A percentile compares a stretch with the other conserved stretches of the same genome.
These are phyloP conservation scores for Chimonanthus praecox DNA, from an alignment of 164 flowering plant species.

Conservation along the genomic window DNA sequence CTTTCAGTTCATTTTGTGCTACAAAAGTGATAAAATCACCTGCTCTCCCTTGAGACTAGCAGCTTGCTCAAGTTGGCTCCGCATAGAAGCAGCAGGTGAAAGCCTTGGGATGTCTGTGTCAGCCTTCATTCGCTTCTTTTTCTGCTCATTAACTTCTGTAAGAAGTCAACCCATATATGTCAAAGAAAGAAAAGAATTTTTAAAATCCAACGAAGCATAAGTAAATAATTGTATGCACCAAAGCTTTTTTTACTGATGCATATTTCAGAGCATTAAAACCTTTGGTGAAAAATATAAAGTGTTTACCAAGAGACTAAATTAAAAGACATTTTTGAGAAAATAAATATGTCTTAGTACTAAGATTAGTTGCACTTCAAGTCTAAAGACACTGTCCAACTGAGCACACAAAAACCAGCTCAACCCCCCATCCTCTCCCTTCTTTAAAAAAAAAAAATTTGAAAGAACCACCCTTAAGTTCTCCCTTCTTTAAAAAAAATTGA, in stretches of 20 bases:
- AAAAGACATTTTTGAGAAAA: too few relatives aligned
- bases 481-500: too few relatives aligned
- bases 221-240: conserved; percentile 1
- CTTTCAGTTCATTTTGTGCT: not conserved
- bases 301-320: too few relatives aligned
- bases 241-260: not conserved
- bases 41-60: conserved; percentile 91
- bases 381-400: too few relatives aligned
- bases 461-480: too few relatives aligned
- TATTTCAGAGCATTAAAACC: not conserved
- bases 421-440: too few relatives aligned
- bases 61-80: conserved; percentile 65
- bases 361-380: too few relatives aligned
- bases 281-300: not conserved
- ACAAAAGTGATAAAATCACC: conserved; percentile 29
- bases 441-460: too few relatives aligned
- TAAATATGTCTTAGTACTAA: too few relatives aligned
- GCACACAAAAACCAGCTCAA: too few relatives aligned
- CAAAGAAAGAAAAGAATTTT: not conserved
- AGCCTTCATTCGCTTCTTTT: conserved; percentile 73
- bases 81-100: conserved; percentile 49
- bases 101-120: conserved; percentile 73
- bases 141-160: conserved; percentile 86
- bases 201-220: not conserved
- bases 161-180: conserved; percentile 7